These are phyloP conservation scores for Hirschfeldia incana DNA, from an alignment of 345 rosid species.

Conservation along the genomic window DNA sequence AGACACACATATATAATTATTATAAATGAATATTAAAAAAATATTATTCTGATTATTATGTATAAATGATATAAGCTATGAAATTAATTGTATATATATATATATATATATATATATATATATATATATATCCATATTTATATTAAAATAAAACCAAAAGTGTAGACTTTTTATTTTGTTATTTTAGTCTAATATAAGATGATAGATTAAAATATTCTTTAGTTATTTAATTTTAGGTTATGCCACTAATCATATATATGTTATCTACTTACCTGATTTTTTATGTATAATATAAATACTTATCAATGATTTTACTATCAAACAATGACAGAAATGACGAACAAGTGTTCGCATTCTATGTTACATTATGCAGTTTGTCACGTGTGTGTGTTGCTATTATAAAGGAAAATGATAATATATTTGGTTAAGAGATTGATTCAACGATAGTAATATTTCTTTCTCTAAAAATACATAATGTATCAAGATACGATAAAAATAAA, in stretches of 20 bases:
- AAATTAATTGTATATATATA: no score
- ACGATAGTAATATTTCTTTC: background rate
- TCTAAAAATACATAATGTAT: constrained; percentile 1
- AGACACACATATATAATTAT: no score
- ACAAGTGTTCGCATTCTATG: background rate
- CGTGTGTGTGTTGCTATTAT: background rate
- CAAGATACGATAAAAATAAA: background rate
- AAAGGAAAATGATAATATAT: background rate
- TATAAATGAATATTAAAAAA: background rate
- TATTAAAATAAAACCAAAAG: background rate
- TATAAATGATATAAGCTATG: background rate
- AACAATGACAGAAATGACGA: background rate
- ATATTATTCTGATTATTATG: background rate
- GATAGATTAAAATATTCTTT: background rate
- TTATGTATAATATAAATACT: background rate
- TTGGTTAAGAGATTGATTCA: background rate
- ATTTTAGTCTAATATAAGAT: background rate
- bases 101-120: no score
- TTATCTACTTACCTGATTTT: no score
- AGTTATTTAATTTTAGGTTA: no score
- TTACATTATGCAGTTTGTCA: background rate
- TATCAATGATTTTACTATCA: background rate
- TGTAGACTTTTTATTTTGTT: background rate
- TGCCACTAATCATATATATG: background rate
- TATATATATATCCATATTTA: no score